phyloP scores from a whole-genome alignment of 2,329 filamentous ascomycete genomes.

The Alternaria sp. region DNA sequence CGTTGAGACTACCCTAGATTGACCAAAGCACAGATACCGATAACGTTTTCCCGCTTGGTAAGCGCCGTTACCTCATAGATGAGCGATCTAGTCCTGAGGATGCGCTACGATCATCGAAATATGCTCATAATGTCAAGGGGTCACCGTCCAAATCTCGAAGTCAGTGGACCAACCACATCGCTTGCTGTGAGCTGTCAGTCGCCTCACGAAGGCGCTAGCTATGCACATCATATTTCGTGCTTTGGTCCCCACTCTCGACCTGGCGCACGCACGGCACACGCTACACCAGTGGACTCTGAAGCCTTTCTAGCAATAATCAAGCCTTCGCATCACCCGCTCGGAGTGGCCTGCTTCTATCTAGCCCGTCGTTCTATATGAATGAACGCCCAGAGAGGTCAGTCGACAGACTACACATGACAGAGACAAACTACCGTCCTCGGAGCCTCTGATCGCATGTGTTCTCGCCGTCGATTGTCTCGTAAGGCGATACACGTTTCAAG shows the following conservation, averaged over 20 bases:
- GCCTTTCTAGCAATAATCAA: background rate
- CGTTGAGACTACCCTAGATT: background rate
- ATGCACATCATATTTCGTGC: conserved; percentile 16
- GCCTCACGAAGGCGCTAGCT: conserved; percentile 3
- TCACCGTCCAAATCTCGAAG: background rate
- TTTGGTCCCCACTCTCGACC: background rate
- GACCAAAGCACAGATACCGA: background rate
- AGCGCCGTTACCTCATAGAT: background rate
- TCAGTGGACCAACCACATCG: background rate
- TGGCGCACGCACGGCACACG: background rate
- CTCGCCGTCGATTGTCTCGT: background rate
- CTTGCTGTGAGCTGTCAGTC: background rate
- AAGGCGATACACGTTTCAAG: background rate
- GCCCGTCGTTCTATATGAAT: background rate
- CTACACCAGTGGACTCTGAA: background rate
- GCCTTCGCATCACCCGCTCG: background rate
- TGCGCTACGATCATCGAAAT: background rate
- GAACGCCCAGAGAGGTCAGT: background rate
- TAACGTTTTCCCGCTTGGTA: background rate
- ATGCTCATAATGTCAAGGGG: background rate
- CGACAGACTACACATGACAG: background rate
- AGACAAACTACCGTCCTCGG: background rate
- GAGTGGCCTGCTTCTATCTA: background rate
- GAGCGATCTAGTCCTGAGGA: background rate
- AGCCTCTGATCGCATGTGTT: background rate